Base-by-base conservation (phyloP, 2,329 filamentous ascomycete species). In the Neonectria magnoliae region DNA sequence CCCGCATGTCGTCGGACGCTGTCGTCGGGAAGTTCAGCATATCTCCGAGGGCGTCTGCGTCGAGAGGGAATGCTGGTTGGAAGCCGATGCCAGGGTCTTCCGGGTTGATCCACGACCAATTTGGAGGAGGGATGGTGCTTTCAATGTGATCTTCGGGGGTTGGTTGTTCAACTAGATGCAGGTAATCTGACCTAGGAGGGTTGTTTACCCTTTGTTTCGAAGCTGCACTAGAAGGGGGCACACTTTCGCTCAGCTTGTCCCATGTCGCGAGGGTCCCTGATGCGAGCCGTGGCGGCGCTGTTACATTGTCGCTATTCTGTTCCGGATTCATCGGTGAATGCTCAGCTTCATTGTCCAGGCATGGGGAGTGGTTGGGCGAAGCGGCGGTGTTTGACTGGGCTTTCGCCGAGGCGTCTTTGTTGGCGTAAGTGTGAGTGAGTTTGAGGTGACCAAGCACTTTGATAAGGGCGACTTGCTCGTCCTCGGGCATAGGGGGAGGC, bases 401-500 rank as follows among this genome's bases (percentile, higher is more conserved):
- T n/a, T 61, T 53, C 11, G 48, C 59, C 1, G 44, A 29, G 1
- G 65, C 64, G 54, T 68, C 65, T 53, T 62, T 64, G 48, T 56
- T 62, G 41, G 66, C 64, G 22, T 62, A 64, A 20, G 57, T 59
- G 57, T 65, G 67, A 18, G 51, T 60, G 38, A 68, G 55, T 41
- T 62, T 68, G 7, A 68, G 56, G 56, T 66, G 63, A 4, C 51
- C 63, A 8, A 71, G 51, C 2, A 69, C 67, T 33, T 68, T 69
- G 5, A 61, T 57, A 36, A 71, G 53, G 6, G 63, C 50, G 4
- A 18, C 53, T 38, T 66, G 67, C 11, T 71, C 71, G 18, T 71
- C 67, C 27, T 64, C 58, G 16, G 60, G 38, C 80, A 82, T 81
- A 0, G 69, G 65, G 1, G 80, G 80, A 2, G 78, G 76, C 31